Evolutionary conservation across 345 rosid species (phyloP).

Genomic region (Hibiscus tridactylites): DNA sequence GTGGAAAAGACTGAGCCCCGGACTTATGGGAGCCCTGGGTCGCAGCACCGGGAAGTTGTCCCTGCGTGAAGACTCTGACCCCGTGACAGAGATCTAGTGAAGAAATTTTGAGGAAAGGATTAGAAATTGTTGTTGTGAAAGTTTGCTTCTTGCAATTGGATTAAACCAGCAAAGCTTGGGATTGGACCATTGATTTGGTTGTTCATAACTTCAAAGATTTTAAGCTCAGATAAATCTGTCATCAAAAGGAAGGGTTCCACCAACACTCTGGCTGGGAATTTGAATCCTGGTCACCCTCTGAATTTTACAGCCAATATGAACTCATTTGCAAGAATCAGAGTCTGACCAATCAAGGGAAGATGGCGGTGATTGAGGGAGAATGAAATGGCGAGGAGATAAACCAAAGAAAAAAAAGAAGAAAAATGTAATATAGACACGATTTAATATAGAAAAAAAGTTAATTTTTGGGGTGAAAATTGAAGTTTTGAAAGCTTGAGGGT

Average conservation of each 20-base stretch:
- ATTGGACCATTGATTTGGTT: slow-evolving; percentile 42
- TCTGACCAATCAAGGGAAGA: slow-evolving; percentile 46
- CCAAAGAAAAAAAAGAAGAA: too few relatives aligned
- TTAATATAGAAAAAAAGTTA: too few relatives aligned
- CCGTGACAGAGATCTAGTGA: too few relatives aligned
- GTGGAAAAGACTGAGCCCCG: too few relatives aligned
- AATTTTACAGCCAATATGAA: slow-evolving; percentile 25
- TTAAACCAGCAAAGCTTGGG: slow-evolving; percentile 53
- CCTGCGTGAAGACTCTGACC: too few relatives aligned
- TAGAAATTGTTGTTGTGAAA: slow-evolving; percentile 39
- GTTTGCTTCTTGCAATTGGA: slow-evolving; percentile 24
- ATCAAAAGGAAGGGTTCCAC: slow-evolving; percentile 44
- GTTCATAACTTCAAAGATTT: slow-evolving; percentile 37
- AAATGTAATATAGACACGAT: too few relatives aligned
- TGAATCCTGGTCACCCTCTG: slow-evolving; percentile 46
- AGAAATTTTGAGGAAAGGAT: slow-evolving; percentile 53
- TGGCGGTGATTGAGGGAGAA: not conserved
- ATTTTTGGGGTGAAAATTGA: too few relatives aligned
- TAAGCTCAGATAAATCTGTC: slow-evolving; percentile 32
- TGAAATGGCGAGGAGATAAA: too few relatives aligned
- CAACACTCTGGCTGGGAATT: slow-evolving; percentile 30
- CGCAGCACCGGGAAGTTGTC: too few relatives aligned
- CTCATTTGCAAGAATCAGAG: slow-evolving; percentile 60
- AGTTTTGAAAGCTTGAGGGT: too few relatives aligned
- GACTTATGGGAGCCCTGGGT: too few relatives aligned